phyloP scores from a whole-genome alignment of 164 flowering plant genomes.

The Brasenia schreberi region DNA sequence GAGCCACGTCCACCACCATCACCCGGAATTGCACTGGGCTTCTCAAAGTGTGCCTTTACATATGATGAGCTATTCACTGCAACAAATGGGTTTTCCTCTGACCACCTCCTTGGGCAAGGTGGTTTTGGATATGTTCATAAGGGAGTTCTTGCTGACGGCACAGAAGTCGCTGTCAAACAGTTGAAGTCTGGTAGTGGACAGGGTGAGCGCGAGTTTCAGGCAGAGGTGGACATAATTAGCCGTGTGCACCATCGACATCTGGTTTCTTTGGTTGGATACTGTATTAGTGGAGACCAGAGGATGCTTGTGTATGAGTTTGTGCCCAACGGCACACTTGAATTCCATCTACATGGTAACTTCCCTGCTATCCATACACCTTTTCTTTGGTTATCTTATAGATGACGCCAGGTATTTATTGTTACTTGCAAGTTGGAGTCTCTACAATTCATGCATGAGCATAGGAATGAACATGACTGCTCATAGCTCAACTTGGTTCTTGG shows the following conservation, averaged over 20 bases:
- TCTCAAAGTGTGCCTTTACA: constrained; percentile 70
- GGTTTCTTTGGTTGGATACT: constrained; percentile 89
- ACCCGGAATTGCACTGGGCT: constrained; percentile 51
- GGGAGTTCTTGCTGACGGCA: constrained; percentile 86
- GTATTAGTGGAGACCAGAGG: constrained; percentile 61
- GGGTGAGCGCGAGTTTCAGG: constrained; percentile 95
- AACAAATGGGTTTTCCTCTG: constrained; percentile 80
- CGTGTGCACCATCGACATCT: constrained; percentile 95
- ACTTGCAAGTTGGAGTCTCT: neutral
- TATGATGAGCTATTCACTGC: constrained; percentile 83
- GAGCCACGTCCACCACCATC: constrained; percentile 63
- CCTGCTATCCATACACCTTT: neutral
- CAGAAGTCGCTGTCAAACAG: constrained; percentile 83
- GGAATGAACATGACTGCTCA: neutral
- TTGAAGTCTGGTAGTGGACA: constrained; percentile 92
- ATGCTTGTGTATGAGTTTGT: constrained; percentile 97
- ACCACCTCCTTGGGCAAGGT: constrained; percentile 90
- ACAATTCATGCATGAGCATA: neutral
- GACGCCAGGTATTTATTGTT: neutral
- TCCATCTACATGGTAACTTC: constrained; percentile 73
- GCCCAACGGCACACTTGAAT: constrained; percentile 84
- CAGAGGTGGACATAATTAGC: constrained; percentile 93
- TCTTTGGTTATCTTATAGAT: neutral
- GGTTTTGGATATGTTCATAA: constrained; percentile 96
- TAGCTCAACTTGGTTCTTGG: neutral